Base-by-base conservation (phyloP, 2,329 filamentous ascomycete species). In the Lasiodiplodia sp. region DNA sequence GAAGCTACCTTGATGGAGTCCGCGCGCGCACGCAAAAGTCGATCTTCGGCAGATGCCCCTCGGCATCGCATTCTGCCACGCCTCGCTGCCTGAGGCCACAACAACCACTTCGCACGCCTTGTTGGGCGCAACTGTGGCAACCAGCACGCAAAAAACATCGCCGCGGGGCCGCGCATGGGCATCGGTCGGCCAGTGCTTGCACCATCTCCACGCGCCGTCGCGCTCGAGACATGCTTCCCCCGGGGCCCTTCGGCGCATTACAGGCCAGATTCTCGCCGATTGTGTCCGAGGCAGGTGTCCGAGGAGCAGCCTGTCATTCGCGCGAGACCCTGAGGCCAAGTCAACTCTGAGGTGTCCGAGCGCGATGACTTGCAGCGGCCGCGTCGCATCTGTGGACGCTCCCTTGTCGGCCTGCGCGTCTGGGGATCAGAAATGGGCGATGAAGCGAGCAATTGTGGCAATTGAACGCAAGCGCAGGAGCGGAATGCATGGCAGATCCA, bases 41-140 rank as follows among this genome's bases (percentile, higher is more conserved):
- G 67, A 68, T 68, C 67, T 58, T 68, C 67, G 67, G 67, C 67
- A 68, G 49, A 65, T 25, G 25, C 28, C 58, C 67, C 38, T 65
- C 67, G 67, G 67, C 67, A 68, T 40, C 38, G 40, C 40, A 28
- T 53, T 57, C 23, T 25, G 40, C 31, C 34, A 14, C 40, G 47
- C 16, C 31, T 34, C 14, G n/a, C n/a, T 63, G 58, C 58, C 58
- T 49, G 40, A 49, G 60, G 44, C 60, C 44, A 52, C 21, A n/a
- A 37, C 47, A 3, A 12, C n/a, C 60, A n/a, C 60, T n/a, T 11
- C 11, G 31, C 31, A 34, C 25, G 4, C 40, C 37, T 18, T 12
- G 31, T 34, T 34, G 31, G 31, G 31, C 31, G 8, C 31, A 34
- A 34, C 7, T 34, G 31, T 34, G 31, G 58, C 58, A 18, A 18